phyloP scores from a whole-genome alignment of 768 basidiomycete genomes.

The Asterophora parasitica region DNA sequence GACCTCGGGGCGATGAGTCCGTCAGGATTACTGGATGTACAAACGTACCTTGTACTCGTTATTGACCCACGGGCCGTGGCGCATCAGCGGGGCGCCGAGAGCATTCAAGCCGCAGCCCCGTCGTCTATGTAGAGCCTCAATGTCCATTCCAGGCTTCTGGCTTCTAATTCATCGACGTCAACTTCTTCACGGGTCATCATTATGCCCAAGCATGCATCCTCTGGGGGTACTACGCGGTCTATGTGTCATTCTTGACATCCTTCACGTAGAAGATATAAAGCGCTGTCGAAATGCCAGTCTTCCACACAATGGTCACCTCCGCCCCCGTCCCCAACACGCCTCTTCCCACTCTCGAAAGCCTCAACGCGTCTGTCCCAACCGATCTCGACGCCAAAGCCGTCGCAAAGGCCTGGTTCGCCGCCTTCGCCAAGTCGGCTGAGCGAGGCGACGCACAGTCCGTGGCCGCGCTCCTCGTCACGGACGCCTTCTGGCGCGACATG shows the following conservation, averaged over 20 bases:
- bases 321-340: conserved; percentile 10
- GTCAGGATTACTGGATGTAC: neutral
- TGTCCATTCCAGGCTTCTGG: too few species aligned
- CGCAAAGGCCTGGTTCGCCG: conserved; percentile 24
- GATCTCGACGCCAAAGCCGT: conserved; percentile 18
- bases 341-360: conserved; percentile 25
- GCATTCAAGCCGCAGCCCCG: too few species aligned
- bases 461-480: conserved; percentile 18
- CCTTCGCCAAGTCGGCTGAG: conserved; percentile 16
- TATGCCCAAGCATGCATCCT: neutral
- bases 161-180: neutral
- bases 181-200: neutral
- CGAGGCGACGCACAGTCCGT: conserved; percentile 13
- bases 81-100: too few species aligned
- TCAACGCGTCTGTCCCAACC: conserved; percentile 17
- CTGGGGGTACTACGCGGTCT: neutral
- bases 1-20: neutral
- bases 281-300: neutral
- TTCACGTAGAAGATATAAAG: neutral
- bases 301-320: neutral
- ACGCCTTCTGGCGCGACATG: conserved; percentile 19
- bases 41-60: too few species aligned
- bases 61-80: too few species aligned
- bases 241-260: neutral
- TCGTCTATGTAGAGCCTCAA: too few species aligned